phyloP scores from a whole-genome alignment of 148 eudicot genomes.

The Fagopyrum tataricum region DNA sequence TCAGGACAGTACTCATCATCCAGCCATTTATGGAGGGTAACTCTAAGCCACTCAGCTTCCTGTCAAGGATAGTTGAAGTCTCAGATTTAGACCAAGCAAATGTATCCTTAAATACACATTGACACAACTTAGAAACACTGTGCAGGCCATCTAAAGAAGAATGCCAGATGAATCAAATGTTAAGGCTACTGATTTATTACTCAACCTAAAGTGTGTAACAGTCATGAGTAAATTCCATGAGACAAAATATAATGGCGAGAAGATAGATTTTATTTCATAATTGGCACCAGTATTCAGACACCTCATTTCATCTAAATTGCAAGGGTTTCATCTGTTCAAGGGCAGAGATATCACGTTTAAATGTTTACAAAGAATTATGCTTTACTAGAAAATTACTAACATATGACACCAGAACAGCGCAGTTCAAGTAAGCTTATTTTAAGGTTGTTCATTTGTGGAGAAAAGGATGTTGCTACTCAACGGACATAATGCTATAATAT shows the following conservation, averaged over 20 bases:
- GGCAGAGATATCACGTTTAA: background rate
- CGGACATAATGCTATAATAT: too few relatives aligned
- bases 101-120: background rate
- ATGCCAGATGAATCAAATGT: background rate
- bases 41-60: slow-evolving; percentile 92
- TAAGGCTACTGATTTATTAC: background rate
- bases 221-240: background rate
- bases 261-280: background rate
- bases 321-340: background rate
- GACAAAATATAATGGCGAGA: background rate
- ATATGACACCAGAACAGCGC: background rate
- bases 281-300: background rate
- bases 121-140: background rate
- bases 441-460: background rate
- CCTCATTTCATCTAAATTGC: background rate
- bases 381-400: background rate
- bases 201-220: background rate
- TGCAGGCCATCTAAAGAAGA: background rate
- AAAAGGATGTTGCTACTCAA: background rate
- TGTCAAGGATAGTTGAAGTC: slow-evolving; percentile 16
- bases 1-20: slow-evolving; percentile 98
- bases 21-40: slow-evolving; percentile 76
- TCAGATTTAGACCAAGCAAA: background rate
- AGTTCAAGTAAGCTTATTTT: background rate
- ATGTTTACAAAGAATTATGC: background rate